Base-by-base conservation (phyloP, 306 rosid genomes). In the Corylus americana region DNA sequence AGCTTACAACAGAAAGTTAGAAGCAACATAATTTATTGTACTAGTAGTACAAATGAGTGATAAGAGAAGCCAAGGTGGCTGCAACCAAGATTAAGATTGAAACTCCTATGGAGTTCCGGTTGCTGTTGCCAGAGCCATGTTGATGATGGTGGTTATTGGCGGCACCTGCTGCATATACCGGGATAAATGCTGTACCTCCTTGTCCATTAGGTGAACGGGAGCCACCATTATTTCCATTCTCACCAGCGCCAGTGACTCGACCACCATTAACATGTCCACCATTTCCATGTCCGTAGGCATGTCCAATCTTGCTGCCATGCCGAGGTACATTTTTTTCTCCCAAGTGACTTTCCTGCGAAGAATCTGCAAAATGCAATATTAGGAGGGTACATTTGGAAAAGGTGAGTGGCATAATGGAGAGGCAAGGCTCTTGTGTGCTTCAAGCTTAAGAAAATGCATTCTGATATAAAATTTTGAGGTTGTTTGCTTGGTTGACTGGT, bases 121-220 rank as follows among this genome's bases (percentile, higher is more conserved):
- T 78, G 77, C 83, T 49, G 79, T 67, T 78, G 58, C 84, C 97
- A 29, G 90, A 83, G 42, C 88, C 79, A 51, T 2, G 90, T 68
- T 74, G 90, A 4, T 2, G 89, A 45, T 76, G 82, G 77, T 8
- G 83, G 55, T 80, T 90, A 57, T 79, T 86, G n/a, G 88, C 90
- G 1, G 93, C 85, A 27, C 93, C 94, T 0, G 90, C 97, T 53
- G 78, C 83, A 83, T 89, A 85, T 53, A 88, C 84, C 18, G 97
- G 98, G 79, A 90, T 83, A 11, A 76, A 81, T 48, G 84, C 83
- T 1, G 79, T 49, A 44, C 89, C 90, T 35, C 89, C 92, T 51
- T 75, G 86, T 27, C 77, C 53, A 27, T 80, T 20, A 49, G 88
- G 76, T 14, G 85, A 55, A 59, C 62, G 76, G 59, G 87, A 17